Base-by-base conservation (phyloP, 208 protist genomes). In the Leishmania major region DNA sequence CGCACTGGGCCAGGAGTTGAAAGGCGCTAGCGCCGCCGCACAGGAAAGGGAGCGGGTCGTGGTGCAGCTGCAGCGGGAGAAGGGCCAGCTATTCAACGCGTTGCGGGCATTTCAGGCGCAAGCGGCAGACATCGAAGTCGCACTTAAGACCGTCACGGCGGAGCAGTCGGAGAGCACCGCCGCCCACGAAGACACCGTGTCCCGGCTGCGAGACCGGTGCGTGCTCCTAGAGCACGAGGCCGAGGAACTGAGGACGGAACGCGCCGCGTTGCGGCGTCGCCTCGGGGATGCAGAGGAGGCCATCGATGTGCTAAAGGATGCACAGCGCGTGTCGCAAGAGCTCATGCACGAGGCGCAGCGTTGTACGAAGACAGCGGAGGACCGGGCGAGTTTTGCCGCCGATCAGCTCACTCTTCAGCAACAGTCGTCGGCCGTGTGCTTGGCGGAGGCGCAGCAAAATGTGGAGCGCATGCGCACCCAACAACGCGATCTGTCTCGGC, bases 211-310 rank as follows among this genome's bases (percentile, higher is more conserved):
- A 72, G 70, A 77, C 22, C 74, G 69, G 7, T 81, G 77, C 67
- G 62, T 57, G 45, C 7, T 75, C 49, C 69, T 87, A 1, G 78
- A 81, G 69, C 45, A 84, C 47, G 80, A 84, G 57, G 37, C 64
- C 2, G 75, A 40, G 47, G 80, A 60, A 49, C 49, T 53, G 59
- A 47, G 75, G 57, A 78, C 82, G 3, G 82, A 81, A 22, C 70
- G 84, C 3, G n/a, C 53, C 7, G 37, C 81, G 35, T 59, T 87
- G 28, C 67, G n/a, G 49, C 10, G 69, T 0, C 78, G 77, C 35
- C 81, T 88, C 57, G 60, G 77, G 10, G 80, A 80, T 28, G 87
- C 87, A 31, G 83, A 87, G 67, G 70, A 77, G 45, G 84, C 84
- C 25, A 40, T 84, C 7, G 83, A 77, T 25, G 70, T 78, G 31